phyloP scores from a whole-genome alignment of 768 basidiomycete species.

The Tulasnella sp. region DNA sequence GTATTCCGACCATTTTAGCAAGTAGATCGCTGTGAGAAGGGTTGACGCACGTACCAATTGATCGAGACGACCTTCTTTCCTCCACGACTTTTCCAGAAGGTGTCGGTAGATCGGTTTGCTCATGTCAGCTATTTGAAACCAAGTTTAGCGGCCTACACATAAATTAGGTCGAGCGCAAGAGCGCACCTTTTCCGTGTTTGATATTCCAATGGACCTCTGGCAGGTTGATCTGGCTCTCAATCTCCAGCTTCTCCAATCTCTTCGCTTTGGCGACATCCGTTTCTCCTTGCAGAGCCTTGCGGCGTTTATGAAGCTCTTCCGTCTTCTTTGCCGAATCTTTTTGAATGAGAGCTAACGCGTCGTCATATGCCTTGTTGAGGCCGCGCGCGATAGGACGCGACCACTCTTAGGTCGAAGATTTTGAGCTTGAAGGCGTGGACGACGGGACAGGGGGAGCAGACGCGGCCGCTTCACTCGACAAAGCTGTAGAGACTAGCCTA shows the following conservation, averaged over 20 bases:
- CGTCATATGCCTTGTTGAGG: conserved; percentile 45
- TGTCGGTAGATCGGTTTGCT: conserved; percentile 59
- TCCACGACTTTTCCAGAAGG: conserved; percentile 74
- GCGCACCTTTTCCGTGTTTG: conserved; percentile 64
- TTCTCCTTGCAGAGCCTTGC: conserved; percentile 23
- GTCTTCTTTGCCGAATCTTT: conserved; percentile 45
- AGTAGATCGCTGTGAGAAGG: neutral
- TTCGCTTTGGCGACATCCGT: conserved; percentile 19
- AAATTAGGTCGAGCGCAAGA: neutral
- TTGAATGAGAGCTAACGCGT: conserved; percentile 60
- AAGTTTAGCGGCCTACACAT: neutral
- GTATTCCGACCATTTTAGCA: neutral
- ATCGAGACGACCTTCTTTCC: conserved; percentile 72
- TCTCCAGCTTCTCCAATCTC: conserved; percentile 45
- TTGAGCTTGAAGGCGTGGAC: neutral
- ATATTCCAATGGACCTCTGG: conserved; percentile 73
- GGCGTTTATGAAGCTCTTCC: conserved; percentile 33
- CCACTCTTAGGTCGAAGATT: neutral
- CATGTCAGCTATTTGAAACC: conserved; percentile 20
- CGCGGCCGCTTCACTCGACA: neutral
- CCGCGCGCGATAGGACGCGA: neutral
- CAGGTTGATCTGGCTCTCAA: conserved; percentile 76
- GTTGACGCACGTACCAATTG: conserved; percentile 48
- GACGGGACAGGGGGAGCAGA: neutral
- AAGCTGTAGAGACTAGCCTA: neutral